Base-by-base conservation (phyloP, 2,329 filamentous ascomycete species). In the Aspergillus piperis region DNA sequence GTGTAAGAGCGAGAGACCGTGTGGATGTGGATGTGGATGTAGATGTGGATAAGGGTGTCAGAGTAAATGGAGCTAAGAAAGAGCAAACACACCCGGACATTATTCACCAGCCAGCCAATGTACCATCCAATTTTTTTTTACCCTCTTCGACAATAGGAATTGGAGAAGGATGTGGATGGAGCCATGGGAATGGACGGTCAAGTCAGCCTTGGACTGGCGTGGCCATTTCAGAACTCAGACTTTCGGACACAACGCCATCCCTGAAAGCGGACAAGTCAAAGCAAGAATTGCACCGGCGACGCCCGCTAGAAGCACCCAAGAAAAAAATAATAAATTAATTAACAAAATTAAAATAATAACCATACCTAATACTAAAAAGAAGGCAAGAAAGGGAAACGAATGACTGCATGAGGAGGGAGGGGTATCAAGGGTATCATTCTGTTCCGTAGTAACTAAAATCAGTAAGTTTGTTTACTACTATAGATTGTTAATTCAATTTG, bases 231-330 rank as follows among this genome's bases (percentile, higher is more conserved):
- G 25, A 30, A 23, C 10, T n/a, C n/a, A n/a, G 13, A 17, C 47
- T 27, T 30, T 50, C n/a, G 21, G 41, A 59, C 53, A 60, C 55
- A 48, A 60, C 57, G 36, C 50, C 59, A 62, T 62, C 41, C 59
- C 64, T 60, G 64, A 60, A 66, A 56, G 55, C 62, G 58, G 65
- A 64, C 54, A 57, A 32, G 47, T 39, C 55, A 51, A 36, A 36
- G 32, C 32, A 36, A 57, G 49, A 15, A 36, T 25, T 52, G 49
- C 27, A 23, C 27, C 32, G 42, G 39, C 25, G 19, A 56, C 52
- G 53, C 58, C 32, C 50, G 52, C 51, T 42, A 59, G 57, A 55
- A 51, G 44, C 57, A 32, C 57, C 51, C 52, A 55, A 59, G 58
- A 56, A 56, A 42, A 21, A 32, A 51, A 32, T n/a, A 32, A 51